Percentiles rank a stretch among this genome's conserved stretches.
Conservation (phyloP, 306 rosid genomes). For the Casuarina equisetifolia region DNA sequence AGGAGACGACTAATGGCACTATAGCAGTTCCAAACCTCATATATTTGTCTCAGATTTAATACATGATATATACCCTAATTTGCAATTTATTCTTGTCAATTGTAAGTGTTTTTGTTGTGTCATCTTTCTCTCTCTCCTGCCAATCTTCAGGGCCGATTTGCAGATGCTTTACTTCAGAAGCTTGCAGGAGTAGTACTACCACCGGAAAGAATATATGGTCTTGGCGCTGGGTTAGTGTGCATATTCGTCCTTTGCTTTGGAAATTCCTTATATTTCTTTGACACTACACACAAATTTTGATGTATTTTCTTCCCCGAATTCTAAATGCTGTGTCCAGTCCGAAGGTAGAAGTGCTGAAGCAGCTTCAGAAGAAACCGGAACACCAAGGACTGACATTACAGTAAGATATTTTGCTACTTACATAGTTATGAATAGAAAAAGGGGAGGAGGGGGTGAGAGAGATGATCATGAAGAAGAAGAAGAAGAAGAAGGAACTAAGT, state of each 20-base stretch:
- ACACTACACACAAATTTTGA: background rate
- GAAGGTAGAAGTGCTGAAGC: constrained; percentile 80
- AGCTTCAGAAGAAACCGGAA: constrained; percentile 77
- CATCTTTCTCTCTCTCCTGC: background rate
- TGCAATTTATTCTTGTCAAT: constrained; percentile 5
- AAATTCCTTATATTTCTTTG: background rate
- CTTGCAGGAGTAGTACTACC: constrained; percentile 76
- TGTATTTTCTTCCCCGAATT: background rate
- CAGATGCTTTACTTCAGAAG: constrained; percentile 74
- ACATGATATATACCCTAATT: background rate
- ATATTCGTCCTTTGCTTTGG: constrained; percentile 1
- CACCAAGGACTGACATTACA: constrained; percentile 78
- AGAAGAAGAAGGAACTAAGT: too few species aligned
- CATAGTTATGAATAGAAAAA: too few species aligned
- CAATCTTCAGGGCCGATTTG: constrained; percentile 66
- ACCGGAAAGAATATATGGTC: constrained; percentile 79
- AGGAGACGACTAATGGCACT: constrained; percentile 2
- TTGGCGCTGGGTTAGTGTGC: constrained; percentile 74
- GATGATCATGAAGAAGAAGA: too few species aligned
- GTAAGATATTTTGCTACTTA: constrained; percentile 45
- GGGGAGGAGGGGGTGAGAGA: too few species aligned
- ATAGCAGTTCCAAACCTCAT: background rate
- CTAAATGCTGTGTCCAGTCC: constrained; percentile 47
- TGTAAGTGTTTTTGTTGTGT: background rate
- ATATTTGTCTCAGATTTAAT: background rate